These are phyloP conservation scores for Aschersonia sp. DNA, from an alignment of 2,329 filamentous ascomycete genomes.

Conservation along the genomic window DNA sequence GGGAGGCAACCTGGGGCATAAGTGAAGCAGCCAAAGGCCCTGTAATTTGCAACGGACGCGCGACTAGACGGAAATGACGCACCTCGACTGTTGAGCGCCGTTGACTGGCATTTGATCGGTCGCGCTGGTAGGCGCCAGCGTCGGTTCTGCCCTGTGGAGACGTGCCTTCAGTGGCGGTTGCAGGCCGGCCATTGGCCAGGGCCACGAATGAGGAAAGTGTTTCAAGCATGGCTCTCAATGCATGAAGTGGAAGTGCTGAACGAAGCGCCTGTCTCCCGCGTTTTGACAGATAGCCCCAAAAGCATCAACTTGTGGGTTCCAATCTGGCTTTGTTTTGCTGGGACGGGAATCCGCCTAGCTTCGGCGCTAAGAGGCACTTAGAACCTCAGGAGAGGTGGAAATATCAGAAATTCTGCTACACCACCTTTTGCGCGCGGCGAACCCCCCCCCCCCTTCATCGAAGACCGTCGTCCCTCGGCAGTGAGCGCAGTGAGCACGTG, in stretches of 20 bases:
- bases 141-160: not conserved
- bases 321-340: not conserved
- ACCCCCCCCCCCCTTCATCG: not conserved
- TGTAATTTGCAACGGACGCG: not conserved
- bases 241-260: not conserved
- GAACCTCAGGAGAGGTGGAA: not conserved
- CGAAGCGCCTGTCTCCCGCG: not conserved
- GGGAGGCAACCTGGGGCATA: not conserved
- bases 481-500: not conserved
- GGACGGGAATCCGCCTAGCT: not conserved
- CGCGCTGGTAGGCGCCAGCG: constrained; percentile 1
- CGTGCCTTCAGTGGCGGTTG: not conserved
- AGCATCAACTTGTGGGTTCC: not conserved
- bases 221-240: constrained; percentile 1
- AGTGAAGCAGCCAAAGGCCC: not conserved
- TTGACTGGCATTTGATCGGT: constrained; percentile 1
- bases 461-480: not conserved
- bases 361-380: not conserved
- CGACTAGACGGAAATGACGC: not conserved
- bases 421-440: not conserved
- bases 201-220: not conserved
- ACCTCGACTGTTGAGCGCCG: constrained; percentile 1
- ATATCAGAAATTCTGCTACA: not conserved
- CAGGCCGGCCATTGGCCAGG: constrained; percentile 3
- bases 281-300: not conserved